Evolutionary conservation across 2,329 filamentous ascomycete species (phyloP).

Genomic region (Colletotrichum simmondsii): DNA sequence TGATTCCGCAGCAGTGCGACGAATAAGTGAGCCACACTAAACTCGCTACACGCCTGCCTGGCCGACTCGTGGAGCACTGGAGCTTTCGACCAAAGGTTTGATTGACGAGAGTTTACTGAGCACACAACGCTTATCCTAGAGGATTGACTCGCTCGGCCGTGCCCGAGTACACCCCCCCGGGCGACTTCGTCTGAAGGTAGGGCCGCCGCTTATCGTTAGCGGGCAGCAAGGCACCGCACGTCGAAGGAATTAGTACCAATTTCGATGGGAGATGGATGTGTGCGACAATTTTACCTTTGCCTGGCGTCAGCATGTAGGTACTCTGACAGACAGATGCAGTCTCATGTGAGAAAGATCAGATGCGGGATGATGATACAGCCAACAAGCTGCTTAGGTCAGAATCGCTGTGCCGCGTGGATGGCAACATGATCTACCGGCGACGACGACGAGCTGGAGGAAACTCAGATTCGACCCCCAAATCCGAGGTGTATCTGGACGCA

Average conservation of each 20-base stretch:
- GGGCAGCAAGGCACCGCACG: background rate
- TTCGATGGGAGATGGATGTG: background rate
- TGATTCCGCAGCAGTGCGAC: background rate
- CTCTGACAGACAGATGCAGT: background rate
- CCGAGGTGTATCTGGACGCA: background rate
- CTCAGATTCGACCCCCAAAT: background rate
- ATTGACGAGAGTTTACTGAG: background rate
- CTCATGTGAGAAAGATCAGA: constrained; percentile 10
- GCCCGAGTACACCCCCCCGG: background rate
- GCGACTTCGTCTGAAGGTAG: background rate
- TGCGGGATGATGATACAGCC: background rate
- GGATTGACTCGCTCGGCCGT: background rate
- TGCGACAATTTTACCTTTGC: background rate
- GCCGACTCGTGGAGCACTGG: background rate
- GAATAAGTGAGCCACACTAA: background rate
- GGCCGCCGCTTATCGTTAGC: background rate
- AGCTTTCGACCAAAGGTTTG: background rate
- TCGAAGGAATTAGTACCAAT: background rate
- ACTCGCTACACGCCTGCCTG: background rate
- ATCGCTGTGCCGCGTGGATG: background rate
- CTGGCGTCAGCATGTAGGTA: background rate
- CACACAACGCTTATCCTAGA: background rate
- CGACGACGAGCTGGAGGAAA: background rate
- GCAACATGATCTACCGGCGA: background rate
- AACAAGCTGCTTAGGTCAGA: background rate